Evolutionary conservation across 139 green algal genomes (phyloP).

Genomic region (Zygnema circumcarinatum): DNA sequence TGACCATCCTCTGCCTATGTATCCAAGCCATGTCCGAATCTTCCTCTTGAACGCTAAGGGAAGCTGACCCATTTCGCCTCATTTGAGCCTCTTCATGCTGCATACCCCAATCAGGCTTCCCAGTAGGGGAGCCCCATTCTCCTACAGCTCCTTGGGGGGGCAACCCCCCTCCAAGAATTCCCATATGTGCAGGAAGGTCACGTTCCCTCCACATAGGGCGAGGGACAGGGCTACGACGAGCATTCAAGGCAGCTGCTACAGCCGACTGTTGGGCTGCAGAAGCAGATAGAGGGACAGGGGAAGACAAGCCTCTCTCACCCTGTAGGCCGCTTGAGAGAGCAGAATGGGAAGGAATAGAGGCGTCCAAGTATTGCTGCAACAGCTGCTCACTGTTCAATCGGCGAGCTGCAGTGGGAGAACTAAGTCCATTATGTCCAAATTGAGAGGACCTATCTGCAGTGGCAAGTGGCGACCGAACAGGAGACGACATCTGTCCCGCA

Average conservation of each 20-base stretch:
- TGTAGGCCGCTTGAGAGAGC: background rate
- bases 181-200: background rate
- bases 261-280: conserved; percentile 21
- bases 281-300: background rate
- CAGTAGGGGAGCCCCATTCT: conserved; percentile 40
- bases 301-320: background rate
- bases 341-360: background rate
- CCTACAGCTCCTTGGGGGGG: background rate
- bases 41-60: too few species aligned
- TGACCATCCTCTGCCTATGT: background rate
- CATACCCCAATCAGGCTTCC: conserved; percentile 41
- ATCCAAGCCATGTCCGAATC: background rate
- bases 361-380: background rate
- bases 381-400: background rate
- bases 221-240: background rate
- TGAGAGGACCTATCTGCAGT: background rate
- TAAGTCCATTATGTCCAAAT: background rate
- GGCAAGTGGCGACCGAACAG: background rate
- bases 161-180: background rate
- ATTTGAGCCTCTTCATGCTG: background rate
- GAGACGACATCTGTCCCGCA: conserved; percentile 15
- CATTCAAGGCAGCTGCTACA: conserved; percentile 18
- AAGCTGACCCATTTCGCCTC: background rate
- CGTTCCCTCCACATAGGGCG: background rate
- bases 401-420: background rate